A percentile compares a stretch with the other conserved stretches of the same genome.
These are phyloP conservation scores for Skeletonema potamos DNA, from an alignment of 108 stramenopile species.

Conservation along the genomic window DNA sequence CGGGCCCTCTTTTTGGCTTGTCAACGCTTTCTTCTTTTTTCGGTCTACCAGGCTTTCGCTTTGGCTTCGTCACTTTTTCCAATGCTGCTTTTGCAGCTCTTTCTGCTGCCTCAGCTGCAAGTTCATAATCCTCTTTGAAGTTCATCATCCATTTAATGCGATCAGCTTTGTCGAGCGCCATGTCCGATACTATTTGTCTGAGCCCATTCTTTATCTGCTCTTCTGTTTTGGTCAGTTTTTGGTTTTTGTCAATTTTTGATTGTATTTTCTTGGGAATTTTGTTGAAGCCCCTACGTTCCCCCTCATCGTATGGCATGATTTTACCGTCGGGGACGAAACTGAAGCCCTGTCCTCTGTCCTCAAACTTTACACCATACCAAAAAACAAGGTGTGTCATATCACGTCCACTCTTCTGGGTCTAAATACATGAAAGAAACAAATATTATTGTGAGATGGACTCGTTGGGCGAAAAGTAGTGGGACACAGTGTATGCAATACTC, in stretches of 20 bases:
- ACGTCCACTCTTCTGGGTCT: slow-evolving; percentile 46
- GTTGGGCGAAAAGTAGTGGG: background rate
- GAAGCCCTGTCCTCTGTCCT: slow-evolving; percentile 41
- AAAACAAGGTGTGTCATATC: slow-evolving; percentile 53
- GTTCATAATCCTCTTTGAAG: slow-evolving; percentile 44
- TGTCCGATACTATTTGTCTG: slow-evolving; percentile 32
- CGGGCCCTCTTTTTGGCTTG: slow-evolving; percentile 34
- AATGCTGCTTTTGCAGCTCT: background rate
- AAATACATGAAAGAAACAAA: background rate
- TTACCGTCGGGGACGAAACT: slow-evolving; percentile 44
- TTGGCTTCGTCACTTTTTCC: background rate
- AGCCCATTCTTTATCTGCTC: slow-evolving; percentile 44
- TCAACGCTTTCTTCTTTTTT: slow-evolving; percentile 28
- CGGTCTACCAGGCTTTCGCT: slow-evolving; percentile 28
- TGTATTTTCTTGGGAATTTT: slow-evolving; percentile 44
- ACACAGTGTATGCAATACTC: slow-evolving; percentile 9
- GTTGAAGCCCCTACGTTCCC: slow-evolving; percentile 24
- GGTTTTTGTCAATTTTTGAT: slow-evolving; percentile 36
- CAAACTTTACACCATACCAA: slow-evolving; percentile 54
- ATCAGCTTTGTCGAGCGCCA: slow-evolving; percentile 24
- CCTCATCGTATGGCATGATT: slow-evolving; percentile 50
- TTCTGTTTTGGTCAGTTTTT: slow-evolving; percentile 48
- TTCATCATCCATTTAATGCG: slow-evolving; percentile 47
- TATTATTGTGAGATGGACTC: background rate
- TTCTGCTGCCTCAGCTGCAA: slow-evolving; percentile 10